Evolutionary conservation across 768 basidiomycete species (phyloP).

Genomic region (Lactarius pseudohatsudake): DNA sequence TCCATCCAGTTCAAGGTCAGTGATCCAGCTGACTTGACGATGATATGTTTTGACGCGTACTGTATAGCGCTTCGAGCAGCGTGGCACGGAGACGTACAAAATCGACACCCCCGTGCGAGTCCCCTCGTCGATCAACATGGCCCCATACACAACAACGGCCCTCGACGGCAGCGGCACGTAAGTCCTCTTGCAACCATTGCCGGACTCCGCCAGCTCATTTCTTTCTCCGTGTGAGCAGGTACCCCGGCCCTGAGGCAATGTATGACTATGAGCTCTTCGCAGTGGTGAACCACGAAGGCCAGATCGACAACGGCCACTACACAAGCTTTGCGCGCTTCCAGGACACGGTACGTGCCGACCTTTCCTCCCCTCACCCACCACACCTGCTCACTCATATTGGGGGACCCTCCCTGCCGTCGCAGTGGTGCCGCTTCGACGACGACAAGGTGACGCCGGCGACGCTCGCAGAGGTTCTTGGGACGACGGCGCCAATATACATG

Average conservation of each 20-base stretch:
- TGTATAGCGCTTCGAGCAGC: constrained; percentile 86
- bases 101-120: constrained; percentile 82
- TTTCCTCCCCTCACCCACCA: neutral
- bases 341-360: constrained; percentile 63
- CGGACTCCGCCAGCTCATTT: neutral
- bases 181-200: neutral
- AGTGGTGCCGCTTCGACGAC: constrained; percentile 96
- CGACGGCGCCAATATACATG: constrained; percentile 79
- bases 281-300: constrained; percentile 93
- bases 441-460: constrained; percentile 82
- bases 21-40: neutral
- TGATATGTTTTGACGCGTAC: constrained; percentile 11
- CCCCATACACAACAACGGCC: constrained; percentile 71
- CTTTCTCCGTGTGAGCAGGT: constrained; percentile 33
- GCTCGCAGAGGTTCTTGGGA: constrained; percentile 59
- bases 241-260: constrained; percentile 60
- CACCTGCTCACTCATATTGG: constrained; percentile 1
- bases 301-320: constrained; percentile 94
- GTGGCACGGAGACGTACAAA: constrained; percentile 60
- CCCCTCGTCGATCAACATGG: constrained; percentile 85
- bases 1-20: constrained; percentile 95
- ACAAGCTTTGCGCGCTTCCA: constrained; percentile 82
- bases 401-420: constrained; percentile 14
- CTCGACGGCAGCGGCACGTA: constrained; percentile 45
- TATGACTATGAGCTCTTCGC: constrained; percentile 92